These are phyloP conservation scores for Lycium ferocissimum DNA, from an alignment of 257 asterid species.

Conservation along the genomic window DNA sequence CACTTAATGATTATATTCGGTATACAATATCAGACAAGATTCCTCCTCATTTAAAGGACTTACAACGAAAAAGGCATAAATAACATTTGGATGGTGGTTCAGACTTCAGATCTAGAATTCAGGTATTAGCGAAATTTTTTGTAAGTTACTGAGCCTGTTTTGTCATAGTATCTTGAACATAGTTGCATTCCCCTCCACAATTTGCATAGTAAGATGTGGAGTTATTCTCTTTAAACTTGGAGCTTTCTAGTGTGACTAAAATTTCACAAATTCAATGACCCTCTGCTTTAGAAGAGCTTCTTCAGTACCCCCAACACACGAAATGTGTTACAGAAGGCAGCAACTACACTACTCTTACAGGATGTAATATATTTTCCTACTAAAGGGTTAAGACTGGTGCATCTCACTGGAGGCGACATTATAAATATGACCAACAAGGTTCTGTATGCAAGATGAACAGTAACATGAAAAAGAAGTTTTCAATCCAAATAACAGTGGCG, in stretches of 20 bases:
- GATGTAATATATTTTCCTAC: constrained; percentile 20
- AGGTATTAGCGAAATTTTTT: too few species aligned
- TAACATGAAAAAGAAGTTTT: neutral
- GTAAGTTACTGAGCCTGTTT: neutral
- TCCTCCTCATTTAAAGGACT: neutral
- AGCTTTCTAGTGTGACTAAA: neutral
- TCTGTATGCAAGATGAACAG: neutral
- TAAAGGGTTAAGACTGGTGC: neutral
- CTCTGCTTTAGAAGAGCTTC: neutral
- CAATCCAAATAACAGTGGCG: neutral
- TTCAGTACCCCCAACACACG: neutral
- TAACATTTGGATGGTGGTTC: neutral
- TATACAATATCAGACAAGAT: constrained; percentile 4
- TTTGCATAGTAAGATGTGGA: constrained; percentile 14
- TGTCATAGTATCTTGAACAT: too few species aligned
- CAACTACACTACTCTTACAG: constrained; percentile 22
- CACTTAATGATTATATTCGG: constrained; percentile 15
- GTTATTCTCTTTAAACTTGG: neutral
- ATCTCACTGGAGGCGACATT: constrained; percentile 7
- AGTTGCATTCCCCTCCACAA: neutral
- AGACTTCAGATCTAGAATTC: neutral
- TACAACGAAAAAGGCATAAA: neutral
- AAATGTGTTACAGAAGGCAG: neutral
- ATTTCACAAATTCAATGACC: constrained; percentile 8
- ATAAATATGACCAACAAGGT: constrained; percentile 5